phyloP scores from a whole-genome alignment of 768 basidiomycete genomes.

The Leccinum rimulosum region DNA sequence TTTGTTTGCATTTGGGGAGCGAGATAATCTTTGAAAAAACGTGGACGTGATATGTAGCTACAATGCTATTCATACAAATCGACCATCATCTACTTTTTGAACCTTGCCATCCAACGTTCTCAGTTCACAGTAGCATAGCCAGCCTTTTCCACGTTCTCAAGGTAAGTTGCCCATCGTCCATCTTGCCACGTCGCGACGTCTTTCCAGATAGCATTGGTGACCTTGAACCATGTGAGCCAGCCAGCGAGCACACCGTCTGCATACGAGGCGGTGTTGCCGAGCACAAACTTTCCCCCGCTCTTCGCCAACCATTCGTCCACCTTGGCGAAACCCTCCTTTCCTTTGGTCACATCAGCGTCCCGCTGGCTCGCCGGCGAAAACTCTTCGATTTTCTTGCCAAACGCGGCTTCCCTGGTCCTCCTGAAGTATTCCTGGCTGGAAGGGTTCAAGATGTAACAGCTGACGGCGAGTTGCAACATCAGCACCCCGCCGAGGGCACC shows the following conservation, averaged over 20 bases:
- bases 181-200: conserved; percentile 35
- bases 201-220: conserved; percentile 32
- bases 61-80: conserved; percentile 3
- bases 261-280: conserved; percentile 34
- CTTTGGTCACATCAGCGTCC: conserved; percentile 27
- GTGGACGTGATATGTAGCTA: neutral
- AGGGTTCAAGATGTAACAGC: conserved; percentile 21
- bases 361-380: conserved; percentile 32
- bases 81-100: neutral
- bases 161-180: conserved; percentile 38
- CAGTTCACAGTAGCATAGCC: conserved; percentile 29
- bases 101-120: neutral
- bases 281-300: conserved; percentile 31
- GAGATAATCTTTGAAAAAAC: neutral
- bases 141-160: conserved; percentile 28
- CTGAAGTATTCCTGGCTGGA: conserved; percentile 34
- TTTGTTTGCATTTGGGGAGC: neutral
- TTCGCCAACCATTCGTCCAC: conserved; percentile 33
- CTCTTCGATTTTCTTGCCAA: conserved; percentile 36
- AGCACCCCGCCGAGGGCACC: conserved; percentile 13
- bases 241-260: conserved; percentile 36
- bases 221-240: conserved; percentile 36
- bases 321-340: conserved; percentile 22
- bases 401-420: conserved; percentile 30
- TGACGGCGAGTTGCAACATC: conserved; percentile 14